These are phyloP conservation scores for Lactarius vividus DNA, from an alignment of 768 basidiomycete genomes.

Conservation along the genomic window DNA sequence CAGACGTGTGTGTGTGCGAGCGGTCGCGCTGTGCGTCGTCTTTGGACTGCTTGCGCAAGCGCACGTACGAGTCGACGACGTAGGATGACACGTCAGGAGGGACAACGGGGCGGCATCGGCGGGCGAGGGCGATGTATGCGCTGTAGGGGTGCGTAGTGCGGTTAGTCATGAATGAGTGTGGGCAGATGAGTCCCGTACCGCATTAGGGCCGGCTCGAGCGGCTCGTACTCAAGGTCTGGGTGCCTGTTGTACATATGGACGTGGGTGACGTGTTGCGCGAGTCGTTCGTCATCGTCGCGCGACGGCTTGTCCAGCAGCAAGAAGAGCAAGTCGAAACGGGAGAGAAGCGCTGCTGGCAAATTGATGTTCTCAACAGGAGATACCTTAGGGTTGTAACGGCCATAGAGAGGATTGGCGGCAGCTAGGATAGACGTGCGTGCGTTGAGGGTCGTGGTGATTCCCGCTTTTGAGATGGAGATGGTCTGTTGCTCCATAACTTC, in stretches of 20 bases:
- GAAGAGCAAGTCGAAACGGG: conserved; percentile 95
- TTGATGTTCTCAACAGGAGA: conserved; percentile 99
- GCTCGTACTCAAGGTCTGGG: conserved; percentile 79
- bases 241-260: conserved; percentile 97
- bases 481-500: conserved; percentile 99
- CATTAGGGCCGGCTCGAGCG: conserved; percentile 85
- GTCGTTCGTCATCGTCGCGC: conserved; percentile 91
- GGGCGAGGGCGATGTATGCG: conserved; percentile 93
- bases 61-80: conserved; percentile 93
- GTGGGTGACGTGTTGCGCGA: conserved; percentile 96
- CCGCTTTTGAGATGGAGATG: conserved; percentile 98
- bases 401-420: conserved; percentile 96
- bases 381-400: conserved; percentile 96
- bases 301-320: conserved; percentile 95
- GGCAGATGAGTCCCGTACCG: conserved; percentile 48
- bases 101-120: conserved; percentile 86
- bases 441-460: conserved; percentile 97
- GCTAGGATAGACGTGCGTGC: conserved; percentile 97
- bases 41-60: conserved; percentile 88
- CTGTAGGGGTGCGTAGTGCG: conserved; percentile 40
- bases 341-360: conserved; percentile 91
- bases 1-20: conserved; percentile 92
- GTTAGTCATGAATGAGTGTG: conserved; percentile 14
- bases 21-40: conserved; percentile 87
- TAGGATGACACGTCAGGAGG: conserved; percentile 87